phyloP scores from a whole-genome alignment of 768 basidiomycete genomes.

The Leucosporidium creatinivorum region DNA sequence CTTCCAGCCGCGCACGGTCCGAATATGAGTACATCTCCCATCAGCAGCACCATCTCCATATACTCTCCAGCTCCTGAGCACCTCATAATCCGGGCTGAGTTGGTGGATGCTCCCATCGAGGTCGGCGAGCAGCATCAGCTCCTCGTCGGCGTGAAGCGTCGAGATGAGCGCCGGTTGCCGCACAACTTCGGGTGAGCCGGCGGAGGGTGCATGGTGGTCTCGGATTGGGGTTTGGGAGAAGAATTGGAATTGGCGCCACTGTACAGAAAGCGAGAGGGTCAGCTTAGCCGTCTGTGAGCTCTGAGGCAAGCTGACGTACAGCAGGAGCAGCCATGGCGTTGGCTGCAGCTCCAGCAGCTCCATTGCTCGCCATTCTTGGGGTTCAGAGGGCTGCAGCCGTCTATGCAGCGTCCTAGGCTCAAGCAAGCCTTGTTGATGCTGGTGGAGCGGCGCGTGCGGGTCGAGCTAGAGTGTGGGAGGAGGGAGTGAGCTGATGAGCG shows the following conservation, averaged over 20 bases:
- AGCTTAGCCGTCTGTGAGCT: neutral
- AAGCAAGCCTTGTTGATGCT: too few species aligned
- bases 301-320: slow-evolving; percentile 5
- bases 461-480: too few species aligned
- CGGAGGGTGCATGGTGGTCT: slow-evolving; percentile 56
- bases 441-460: too few species aligned
- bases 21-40: slow-evolving; percentile 2
- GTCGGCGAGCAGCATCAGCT: slow-evolving; percentile 14
- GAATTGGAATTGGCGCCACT: slow-evolving; percentile 89
- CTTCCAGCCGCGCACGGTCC: slow-evolving; percentile 39
- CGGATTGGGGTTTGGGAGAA: slow-evolving; percentile 70
- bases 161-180: slow-evolving; percentile 45
- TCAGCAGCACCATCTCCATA: slow-evolving; percentile 2
- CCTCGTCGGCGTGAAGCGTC: slow-evolving; percentile 11
- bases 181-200: slow-evolving; percentile 68
- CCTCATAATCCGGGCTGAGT: slow-evolving; percentile 10
- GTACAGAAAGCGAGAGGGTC: slow-evolving; percentile 2
- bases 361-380: too few species aligned
- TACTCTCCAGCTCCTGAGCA: slow-evolving; percentile 11
- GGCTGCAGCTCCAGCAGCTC: neutral
- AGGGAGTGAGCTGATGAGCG: too few species aligned
- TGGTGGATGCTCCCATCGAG: slow-evolving; percentile 19
- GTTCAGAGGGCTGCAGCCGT: too few species aligned
- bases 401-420: too few species aligned
- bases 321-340: slow-evolving; percentile 24